Base-by-base conservation (phyloP, 2,329 filamentous ascomycete species). In the Penicillium italicum region DNA sequence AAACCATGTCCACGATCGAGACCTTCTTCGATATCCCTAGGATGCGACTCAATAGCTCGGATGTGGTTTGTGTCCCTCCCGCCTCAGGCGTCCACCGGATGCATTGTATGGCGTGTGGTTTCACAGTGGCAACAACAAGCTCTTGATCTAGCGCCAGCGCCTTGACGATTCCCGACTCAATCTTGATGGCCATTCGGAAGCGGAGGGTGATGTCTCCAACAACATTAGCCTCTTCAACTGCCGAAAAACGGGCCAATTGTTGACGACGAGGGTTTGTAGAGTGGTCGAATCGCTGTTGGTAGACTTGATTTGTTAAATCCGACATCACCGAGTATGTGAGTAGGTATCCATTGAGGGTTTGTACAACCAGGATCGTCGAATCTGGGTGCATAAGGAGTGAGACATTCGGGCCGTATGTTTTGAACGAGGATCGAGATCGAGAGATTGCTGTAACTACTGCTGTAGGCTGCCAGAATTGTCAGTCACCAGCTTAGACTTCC, bases 121-220 rank as follows among this genome's bases (percentile, higher is more conserved):
- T 96, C 55, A 85, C 81, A 0, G 94, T 99, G 5, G 94, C 90
- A 50, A 99, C 92, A 22, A 97, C 81, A 38, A 99, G 79, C 72
- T 97, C 94, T 53, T 96, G 90, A 62, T 97, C 94, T 22, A 97
- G 81, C 2, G 94, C 93, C 52, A 97, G 77, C 11, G 90, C 91
- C 66, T 87, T 90, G 63, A 87, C 86, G 65, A 99, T 97, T 2
- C 94, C 94, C 3, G 94, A 94, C 74, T 99, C 94, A 18, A 99
- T 91, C 71, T 96, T 95, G 69, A 99, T 97, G 14, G 96, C 93
- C 89, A 97, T 96, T 55, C 93, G 85, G 74, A 99, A 99, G 11
- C 91, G 88, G 46, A 99, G 82, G 66, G 88, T 96, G 53, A 96
- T 85, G 74, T 99, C 94, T 50, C 85, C 84, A 48, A 96, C 86